Base-by-base conservation (phyloP, 768 basidiomycete species). In the Fibroporia radiculosa region DNA sequence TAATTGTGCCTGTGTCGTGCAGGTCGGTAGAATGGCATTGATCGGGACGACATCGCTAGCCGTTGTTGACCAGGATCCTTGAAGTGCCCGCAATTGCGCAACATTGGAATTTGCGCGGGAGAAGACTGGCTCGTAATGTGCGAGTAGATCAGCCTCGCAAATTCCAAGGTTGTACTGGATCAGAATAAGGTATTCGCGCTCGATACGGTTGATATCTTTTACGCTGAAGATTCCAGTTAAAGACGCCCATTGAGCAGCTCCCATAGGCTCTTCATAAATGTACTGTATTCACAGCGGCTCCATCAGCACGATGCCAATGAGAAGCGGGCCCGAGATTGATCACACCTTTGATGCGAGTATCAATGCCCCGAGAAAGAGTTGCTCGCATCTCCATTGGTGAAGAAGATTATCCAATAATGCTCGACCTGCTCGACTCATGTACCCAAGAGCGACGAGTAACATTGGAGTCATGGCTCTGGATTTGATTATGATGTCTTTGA, bases 241-340 rank as follows among this genome's bases (percentile, higher is more conserved):
- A 13, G 35, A 32, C 40, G 58, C 56, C 68, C 68, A 71, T 36
- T 64, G 60, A 48, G 60, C 60, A 60, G 88, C 86, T 7, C 34
- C 31, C 13, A 23, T 24, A 23, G 82, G 83, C 11, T 80, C 83
- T 58, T 93, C 90, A 60, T 90, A 88, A 19, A 83, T 69, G 59
- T 90, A 89, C 78, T 86, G 47, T 10, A 24, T 18, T 20, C 25
- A n/a, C 28, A 29, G 19, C 18, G 1, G 12, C 25, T 22, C 20
- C 32, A 37, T 20, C 33, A 23, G 13, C 7, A 26, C 39, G n/a
- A n/a, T n/a, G n/a, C n/a, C n/a, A n/a, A n/a, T n/a, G n/a, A n/a
- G n/a, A n/a, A n/a, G 27, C 18, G 40, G 11, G 4, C 24, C 16
- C 1, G n/a, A n/a, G n/a, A n/a, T n/a, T n/a, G 8, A 35, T 48